These are phyloP conservation scores for Byssothecium circinans DNA, from an alignment of 2,329 filamentous ascomycete species.

Conservation along the genomic window DNA sequence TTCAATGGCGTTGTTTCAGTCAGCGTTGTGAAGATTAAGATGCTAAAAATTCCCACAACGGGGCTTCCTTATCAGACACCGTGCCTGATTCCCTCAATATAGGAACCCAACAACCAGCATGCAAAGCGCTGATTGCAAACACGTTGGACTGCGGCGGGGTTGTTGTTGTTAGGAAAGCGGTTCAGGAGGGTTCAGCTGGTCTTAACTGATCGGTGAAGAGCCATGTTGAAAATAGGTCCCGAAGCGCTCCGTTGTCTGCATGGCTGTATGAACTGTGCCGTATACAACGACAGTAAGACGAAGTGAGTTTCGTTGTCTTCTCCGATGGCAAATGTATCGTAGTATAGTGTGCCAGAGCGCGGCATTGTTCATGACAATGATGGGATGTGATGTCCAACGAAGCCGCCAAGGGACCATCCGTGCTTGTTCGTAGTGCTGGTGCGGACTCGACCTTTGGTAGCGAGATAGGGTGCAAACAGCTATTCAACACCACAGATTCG, in stretches of 20 bases:
- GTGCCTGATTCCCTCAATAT: not conserved
- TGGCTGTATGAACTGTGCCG: constrained; percentile 5
- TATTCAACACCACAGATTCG: not conserved
- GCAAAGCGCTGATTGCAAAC: not conserved
- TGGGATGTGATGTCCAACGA: constrained; percentile 1
- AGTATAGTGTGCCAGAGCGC: no score
- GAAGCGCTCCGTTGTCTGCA: not conserved
- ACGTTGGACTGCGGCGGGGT: not conserved
- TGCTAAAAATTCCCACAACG: no score
- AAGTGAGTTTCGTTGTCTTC: not conserved
- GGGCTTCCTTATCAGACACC: not conserved
- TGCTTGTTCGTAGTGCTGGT: constrained; percentile 4
- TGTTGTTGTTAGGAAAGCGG: constrained; percentile 1
- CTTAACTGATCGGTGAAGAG: constrained; percentile 11
- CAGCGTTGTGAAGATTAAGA: no score
- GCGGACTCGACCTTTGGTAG: constrained; percentile 11
- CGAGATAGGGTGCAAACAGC: constrained; percentile 7
- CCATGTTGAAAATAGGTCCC: constrained; percentile 2
- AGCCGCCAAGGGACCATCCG: constrained; percentile 11
- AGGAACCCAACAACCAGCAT: not conserved
- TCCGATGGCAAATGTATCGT: not conserved
- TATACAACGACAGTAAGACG: not conserved
- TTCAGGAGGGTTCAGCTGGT: constrained; percentile 8
- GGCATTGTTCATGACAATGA: not conserved
- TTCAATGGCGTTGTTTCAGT: not conserved